Evolutionary conservation across 306 rosid species (phyloP).

Genomic region (Mimosa bimucronata): DNA sequence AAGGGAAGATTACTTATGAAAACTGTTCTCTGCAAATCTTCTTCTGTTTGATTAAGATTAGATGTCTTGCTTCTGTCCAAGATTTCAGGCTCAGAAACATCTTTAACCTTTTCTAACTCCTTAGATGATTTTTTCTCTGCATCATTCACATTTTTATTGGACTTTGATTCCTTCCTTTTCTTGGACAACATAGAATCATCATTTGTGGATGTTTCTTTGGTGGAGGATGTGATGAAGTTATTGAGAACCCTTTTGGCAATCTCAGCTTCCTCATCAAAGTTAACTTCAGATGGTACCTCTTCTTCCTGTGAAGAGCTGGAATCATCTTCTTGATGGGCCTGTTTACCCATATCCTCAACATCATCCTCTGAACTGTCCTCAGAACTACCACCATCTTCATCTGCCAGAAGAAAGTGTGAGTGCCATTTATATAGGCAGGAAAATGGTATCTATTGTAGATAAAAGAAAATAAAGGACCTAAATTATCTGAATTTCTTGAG

Average conservation of each 20-base stretch:
- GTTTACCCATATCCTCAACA: slow-evolving; percentile 31
- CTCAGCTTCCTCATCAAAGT: slow-evolving; percentile 88
- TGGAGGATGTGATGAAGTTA: slow-evolving; percentile 62
- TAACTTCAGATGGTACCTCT: slow-evolving; percentile 48
- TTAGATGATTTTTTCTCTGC: slow-evolving; percentile 43
- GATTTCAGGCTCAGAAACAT: slow-evolving; percentile 47
- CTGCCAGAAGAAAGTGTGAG: slow-evolving; percentile 27
- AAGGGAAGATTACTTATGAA: slow-evolving; percentile 87
- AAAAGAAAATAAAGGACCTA: no score
- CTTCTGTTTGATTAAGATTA: slow-evolving; percentile 55
- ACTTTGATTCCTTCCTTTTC: slow-evolving; percentile 43
- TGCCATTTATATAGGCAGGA: no score
- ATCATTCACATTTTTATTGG: slow-evolving; percentile 41
- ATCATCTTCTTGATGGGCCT: slow-evolving; percentile 45
- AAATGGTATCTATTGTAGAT: no score
- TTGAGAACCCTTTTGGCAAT: slow-evolving; percentile 78
- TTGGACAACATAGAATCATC: slow-evolving; percentile 44
- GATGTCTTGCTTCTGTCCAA: slow-evolving; percentile 42
- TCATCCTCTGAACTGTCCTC: slow-evolving; percentile 57
- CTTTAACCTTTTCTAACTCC: slow-evolving; percentile 53
- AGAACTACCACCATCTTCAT: slow-evolving; percentile 50
- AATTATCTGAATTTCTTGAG: no score
- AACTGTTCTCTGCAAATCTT: slow-evolving; percentile 73
- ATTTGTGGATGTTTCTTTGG: slow-evolving; percentile 47
- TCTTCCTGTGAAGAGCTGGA: slow-evolving; percentile 45